Conservation (phyloP, 1,284 basidiomycete genomes). For the Fomitopsis palustris region DNA sequence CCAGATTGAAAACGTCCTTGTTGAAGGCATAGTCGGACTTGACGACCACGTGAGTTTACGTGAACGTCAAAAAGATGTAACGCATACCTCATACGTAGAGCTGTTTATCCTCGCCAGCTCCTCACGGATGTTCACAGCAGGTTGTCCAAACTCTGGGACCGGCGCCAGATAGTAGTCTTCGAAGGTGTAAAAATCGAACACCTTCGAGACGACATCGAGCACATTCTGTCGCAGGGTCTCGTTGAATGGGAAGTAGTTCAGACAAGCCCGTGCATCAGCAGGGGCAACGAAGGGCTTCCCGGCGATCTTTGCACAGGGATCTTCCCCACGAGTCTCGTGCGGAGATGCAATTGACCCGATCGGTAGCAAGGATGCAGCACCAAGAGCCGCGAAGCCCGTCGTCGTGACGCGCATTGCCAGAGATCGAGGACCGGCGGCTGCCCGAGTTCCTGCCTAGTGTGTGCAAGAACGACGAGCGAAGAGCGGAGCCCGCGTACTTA, state of each 20-base stretch:
- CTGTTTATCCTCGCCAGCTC: conserved; percentile 45
- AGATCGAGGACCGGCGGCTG: neutral
- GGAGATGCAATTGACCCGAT: conserved; percentile 8
- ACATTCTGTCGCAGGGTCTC: conserved; percentile 61
- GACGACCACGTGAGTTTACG: neutral
- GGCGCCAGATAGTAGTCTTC: conserved; percentile 60
- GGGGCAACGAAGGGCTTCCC: conserved; percentile 47
- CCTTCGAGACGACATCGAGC: conserved; percentile 45
- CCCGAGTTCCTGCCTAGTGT: neutral
- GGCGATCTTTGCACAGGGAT: conserved; percentile 49
- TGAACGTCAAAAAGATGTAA: neutral
- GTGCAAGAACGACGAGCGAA: neutral
- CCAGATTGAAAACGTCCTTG: conserved; percentile 52
- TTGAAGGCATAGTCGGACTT: conserved; percentile 59
- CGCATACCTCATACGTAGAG: conserved; percentile 42
- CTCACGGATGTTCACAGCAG: conserved; percentile 51
- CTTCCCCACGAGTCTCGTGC: conserved; percentile 18
- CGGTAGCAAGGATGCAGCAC: conserved; percentile 3
- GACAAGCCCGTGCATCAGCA: conserved; percentile 53
- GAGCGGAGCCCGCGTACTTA: neutral
- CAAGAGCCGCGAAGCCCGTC: neutral
- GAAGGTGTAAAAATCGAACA: conserved; percentile 65
- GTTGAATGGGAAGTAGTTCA: conserved; percentile 61
- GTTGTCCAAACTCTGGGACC: conserved; percentile 58
- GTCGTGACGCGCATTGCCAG: neutral